phyloP scores from a whole-genome alignment of 805 yeast species.

The Ogataea parapolymorpha region DNA sequence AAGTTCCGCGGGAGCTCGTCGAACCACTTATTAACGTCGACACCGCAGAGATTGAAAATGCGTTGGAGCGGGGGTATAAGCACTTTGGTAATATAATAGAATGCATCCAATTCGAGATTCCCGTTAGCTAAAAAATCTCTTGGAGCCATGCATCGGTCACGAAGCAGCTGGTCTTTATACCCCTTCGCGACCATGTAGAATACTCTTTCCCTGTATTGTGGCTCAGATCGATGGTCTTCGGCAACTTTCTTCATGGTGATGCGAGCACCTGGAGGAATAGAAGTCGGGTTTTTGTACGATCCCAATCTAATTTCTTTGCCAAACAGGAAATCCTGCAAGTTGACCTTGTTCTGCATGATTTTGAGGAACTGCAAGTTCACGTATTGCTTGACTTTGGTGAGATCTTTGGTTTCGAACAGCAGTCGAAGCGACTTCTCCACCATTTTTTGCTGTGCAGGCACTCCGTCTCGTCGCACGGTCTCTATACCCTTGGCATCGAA shows the following conservation, averaged over 20 bases:
- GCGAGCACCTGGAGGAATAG: slow-evolving; percentile 90
- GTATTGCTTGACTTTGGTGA: slow-evolving; percentile 66
- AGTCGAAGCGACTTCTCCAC: slow-evolving; percentile 65
- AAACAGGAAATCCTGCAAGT: slow-evolving; percentile 83
- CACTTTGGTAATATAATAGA: slow-evolving; percentile 81
- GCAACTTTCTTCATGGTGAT: slow-evolving; percentile 63
- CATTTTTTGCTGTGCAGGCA: slow-evolving; percentile 85
- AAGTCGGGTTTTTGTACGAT: slow-evolving; percentile 64
- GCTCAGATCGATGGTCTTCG: slow-evolving; percentile 69
- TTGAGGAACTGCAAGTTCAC: slow-evolving; percentile 64
- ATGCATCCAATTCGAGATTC: slow-evolving; percentile 59
- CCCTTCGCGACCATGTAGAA: slow-evolving; percentile 76
- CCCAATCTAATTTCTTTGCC: slow-evolving; percentile 89
- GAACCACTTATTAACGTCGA: slow-evolving; percentile 75
- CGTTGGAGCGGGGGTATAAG: slow-evolving; percentile 89
- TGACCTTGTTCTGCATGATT: slow-evolving; percentile 58
- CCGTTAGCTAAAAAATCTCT: slow-evolving; percentile 53
- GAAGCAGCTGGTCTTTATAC: slow-evolving; percentile 51
- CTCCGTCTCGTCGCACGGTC: slow-evolving; percentile 91
- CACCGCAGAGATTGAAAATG: slow-evolving; percentile 78
- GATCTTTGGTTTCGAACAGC: slow-evolving; percentile 68
- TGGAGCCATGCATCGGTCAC: slow-evolving; percentile 80
- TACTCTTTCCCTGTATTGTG: slow-evolving; percentile 85
- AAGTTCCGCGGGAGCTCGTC: slow-evolving; percentile 53
- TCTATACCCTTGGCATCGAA: slow-evolving; percentile 98